Evolutionary conservation across 805 yeast species (phyloP).

Genomic region (Ogataea glucozyma): DNA sequence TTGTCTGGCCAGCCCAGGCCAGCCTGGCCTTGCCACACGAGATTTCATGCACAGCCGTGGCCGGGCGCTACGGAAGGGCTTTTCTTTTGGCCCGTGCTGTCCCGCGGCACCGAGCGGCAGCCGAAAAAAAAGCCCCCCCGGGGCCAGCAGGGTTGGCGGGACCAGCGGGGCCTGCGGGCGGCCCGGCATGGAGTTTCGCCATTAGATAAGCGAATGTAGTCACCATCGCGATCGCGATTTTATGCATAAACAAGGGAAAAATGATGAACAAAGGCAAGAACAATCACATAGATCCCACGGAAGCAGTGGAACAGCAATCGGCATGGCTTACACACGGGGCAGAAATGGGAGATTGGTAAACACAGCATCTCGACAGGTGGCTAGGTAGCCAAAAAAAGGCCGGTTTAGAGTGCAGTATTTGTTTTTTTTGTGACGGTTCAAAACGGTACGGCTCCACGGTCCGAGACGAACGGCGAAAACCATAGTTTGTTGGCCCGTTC

Average conservation of each 20-base stretch:
- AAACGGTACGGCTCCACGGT: background rate
- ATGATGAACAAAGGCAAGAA: constrained; percentile 3
- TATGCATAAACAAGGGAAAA: background rate
- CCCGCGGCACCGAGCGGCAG: background rate
- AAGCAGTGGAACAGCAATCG: constrained; percentile 4
- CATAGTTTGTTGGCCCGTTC: constrained; percentile 1
- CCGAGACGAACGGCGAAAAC: constrained; percentile 5
- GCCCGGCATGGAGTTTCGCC: constrained; percentile 6
- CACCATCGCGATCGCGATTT: background rate
- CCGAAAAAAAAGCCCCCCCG: background rate
- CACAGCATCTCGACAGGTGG: too few relatives aligned
- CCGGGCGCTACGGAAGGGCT: too few relatives aligned
- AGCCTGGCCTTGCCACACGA: too few relatives aligned
- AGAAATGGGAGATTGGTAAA: background rate
- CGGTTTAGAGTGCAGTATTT: too few relatives aligned
- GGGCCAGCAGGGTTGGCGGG: too few relatives aligned
- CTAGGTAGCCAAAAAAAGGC: too few relatives aligned
- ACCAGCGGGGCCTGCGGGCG: background rate
- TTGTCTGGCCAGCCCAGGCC: too few relatives aligned
- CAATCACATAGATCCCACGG: constrained; percentile 3
- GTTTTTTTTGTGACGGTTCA: too few relatives aligned
- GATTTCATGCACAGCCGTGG: too few relatives aligned
- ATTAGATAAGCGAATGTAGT: background rate
- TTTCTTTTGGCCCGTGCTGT: too few relatives aligned
- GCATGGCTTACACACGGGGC: constrained; percentile 4